These are phyloP conservation scores for Lizonia empirigonia DNA, from an alignment of 2,329 filamentous ascomycete genomes.

Conservation along the genomic window DNA sequence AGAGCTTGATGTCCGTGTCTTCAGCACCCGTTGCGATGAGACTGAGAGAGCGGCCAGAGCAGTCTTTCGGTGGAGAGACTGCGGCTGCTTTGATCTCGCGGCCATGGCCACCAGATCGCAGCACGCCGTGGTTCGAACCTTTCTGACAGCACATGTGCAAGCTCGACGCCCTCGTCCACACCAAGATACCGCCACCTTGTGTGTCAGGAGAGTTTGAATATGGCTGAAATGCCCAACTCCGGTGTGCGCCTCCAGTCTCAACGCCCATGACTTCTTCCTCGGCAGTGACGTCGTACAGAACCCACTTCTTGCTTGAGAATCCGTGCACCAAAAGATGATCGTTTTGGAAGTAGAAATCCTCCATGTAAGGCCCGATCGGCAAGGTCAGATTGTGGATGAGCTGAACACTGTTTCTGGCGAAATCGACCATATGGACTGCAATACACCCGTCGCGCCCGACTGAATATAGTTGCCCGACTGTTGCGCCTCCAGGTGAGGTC, in stretches of 20 bases:
- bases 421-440: slow-evolving; percentile 62
- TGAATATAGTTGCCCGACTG: slow-evolving; percentile 63
- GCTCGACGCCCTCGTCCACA: slow-evolving; percentile 74
- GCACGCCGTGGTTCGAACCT: slow-evolving; percentile 50
- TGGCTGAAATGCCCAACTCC: slow-evolving; percentile 69
- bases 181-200: slow-evolving; percentile 59
- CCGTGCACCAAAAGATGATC: slow-evolving; percentile 72
- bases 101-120: slow-evolving; percentile 79
- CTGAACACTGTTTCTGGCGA: slow-evolving; percentile 25
- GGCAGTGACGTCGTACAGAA: slow-evolving; percentile 77
- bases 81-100: slow-evolving; percentile 77
- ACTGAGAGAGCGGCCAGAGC: slow-evolving; percentile 4
- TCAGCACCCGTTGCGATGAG: slow-evolving; percentile 72
- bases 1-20: slow-evolving; percentile 78
- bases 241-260: slow-evolving; percentile 84
- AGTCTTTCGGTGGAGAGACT: slow-evolving; percentile 41
- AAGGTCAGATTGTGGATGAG: slow-evolving; percentile 71
- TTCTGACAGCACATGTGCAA: slow-evolving; percentile 54
- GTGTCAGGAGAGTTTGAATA: not conserved
- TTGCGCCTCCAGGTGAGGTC: slow-evolving; percentile 42
- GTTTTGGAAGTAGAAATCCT: slow-evolving; percentile 68
- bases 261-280: slow-evolving; percentile 73
- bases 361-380: slow-evolving; percentile 76
- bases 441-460: slow-evolving; percentile 79
- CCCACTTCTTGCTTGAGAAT: slow-evolving; percentile 78